A percentile compares a stretch with the other conserved stretches of the same genome.
phyloP scores from a whole-genome alignment of 805 yeast genomes.

The Alloascoidea hylecoeti region DNA sequence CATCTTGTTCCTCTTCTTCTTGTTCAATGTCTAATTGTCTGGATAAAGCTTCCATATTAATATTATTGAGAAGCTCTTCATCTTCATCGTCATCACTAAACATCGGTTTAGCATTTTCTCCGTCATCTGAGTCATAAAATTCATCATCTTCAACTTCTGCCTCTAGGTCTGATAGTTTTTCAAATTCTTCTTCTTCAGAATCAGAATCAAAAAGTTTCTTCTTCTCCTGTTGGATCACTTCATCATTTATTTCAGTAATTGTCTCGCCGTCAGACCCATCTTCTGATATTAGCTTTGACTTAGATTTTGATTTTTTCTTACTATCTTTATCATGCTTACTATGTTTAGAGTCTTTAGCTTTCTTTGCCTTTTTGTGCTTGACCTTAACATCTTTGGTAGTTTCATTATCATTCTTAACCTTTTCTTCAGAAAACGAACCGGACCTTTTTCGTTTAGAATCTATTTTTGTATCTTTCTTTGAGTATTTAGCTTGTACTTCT shows the following conservation, averaged over 20 bases:
- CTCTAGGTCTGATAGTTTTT: conserved; percentile 12
- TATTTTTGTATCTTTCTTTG: conserved; percentile 25
- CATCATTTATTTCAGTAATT: conserved; percentile 39
- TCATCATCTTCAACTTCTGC: conserved; percentile 25
- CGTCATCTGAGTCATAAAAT: conserved; percentile 52
- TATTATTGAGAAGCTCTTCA: conserved; percentile 61
- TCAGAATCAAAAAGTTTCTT: conserved; percentile 52
- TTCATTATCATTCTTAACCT: conserved; percentile 13
- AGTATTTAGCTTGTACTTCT: conserved; percentile 43
- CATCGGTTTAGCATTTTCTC: conserved; percentile 47
- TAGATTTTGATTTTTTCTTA: conserved; percentile 13
- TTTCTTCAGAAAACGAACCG: conserved; percentile 15
- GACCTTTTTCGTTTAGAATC: conserved; percentile 17
- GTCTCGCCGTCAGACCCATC: conserved; percentile 10
- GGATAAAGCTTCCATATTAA: conserved; percentile 73
- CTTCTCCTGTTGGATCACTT: conserved; percentile 54
- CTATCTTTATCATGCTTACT: conserved; percentile 6
- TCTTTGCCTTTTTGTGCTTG: conserved; percentile 8
- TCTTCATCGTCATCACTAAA: conserved; percentile 65
- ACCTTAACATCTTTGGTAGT: conserved; percentile 9
- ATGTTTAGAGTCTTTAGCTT: no score
- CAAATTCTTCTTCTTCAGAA: conserved; percentile 24
- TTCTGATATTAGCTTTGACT: conserved; percentile 13
- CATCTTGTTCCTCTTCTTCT: conserved; percentile 18
- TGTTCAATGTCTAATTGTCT: conserved; percentile 42